Evolutionary conservation across 371 early-diverging fungal species (phyloP).

Genomic region (Haplosporangium sp.): DNA sequence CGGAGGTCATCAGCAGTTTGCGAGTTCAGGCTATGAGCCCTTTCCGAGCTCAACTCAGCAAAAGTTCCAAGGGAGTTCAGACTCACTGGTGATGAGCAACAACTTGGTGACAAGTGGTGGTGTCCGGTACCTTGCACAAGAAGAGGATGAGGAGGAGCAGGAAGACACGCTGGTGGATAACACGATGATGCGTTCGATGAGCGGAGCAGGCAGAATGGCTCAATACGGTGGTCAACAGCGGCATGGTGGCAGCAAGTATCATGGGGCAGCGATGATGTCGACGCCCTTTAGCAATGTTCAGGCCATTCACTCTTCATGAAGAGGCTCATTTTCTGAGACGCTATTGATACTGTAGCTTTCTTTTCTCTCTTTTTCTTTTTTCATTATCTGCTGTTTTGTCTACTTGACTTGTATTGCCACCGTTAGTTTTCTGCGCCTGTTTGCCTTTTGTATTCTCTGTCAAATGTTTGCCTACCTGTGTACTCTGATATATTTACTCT

Average conservation of each 20-base stretch:
- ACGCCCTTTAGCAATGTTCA: conserved; percentile 2
- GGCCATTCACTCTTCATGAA: conserved; percentile 14
- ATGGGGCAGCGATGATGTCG: conserved; percentile 7
- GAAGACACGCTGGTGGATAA: conserved; percentile 48
- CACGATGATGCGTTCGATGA: conserved; percentile 35
- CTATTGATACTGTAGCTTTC: too few relatives aligned
- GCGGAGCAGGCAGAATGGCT: conserved; percentile 5
- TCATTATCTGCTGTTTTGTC: too few relatives aligned
- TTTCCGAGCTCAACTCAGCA: conserved; percentile 25
- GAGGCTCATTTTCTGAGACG: not conserved
- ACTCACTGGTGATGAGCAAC: conserved; percentile 10
- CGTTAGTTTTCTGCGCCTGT: too few relatives aligned
- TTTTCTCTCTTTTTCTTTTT: too few relatives aligned
- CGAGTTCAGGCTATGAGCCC: conserved; percentile 26
- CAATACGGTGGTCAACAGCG: conserved; percentile 7
- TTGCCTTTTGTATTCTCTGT: too few relatives aligned
- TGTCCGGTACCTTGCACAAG: conserved; percentile 20
- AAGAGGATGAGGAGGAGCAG: conserved; percentile 44
- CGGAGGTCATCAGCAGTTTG: conserved; percentile 12
- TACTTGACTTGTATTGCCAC: too few relatives aligned
- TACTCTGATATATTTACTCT: too few relatives aligned
- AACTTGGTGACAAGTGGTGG: not conserved
- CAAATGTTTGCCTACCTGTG: too few relatives aligned
- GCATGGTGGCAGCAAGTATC: conserved; percentile 12
- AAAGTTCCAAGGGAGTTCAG: conserved; percentile 19